Conservation (phyloP, 495 filamentous ascomycete genomes). For the Neurospora sp. region DNA sequence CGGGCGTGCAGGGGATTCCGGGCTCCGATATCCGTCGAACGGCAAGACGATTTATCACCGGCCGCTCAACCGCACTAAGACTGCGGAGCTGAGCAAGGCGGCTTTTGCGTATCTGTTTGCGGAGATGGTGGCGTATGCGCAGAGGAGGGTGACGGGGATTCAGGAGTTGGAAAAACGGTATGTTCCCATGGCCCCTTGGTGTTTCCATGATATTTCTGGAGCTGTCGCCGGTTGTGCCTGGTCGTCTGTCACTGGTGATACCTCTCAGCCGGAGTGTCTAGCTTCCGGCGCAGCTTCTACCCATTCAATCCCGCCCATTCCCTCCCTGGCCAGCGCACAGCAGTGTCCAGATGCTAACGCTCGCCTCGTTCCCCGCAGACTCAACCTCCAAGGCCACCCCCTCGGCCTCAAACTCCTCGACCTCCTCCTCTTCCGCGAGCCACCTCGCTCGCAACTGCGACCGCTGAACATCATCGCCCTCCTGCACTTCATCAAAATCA, state of each 20-base stretch:
- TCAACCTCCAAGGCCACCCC: slow-evolving; percentile 92
- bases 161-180: slow-evolving; percentile 88
- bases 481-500: slow-evolving; percentile 86
- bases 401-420: slow-evolving; percentile 91
- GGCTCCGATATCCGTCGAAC: slow-evolving; percentile 87
- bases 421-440: slow-evolving; percentile 77
- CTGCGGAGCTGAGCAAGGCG: slow-evolving; percentile 77
- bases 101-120: slow-evolving; percentile 93
- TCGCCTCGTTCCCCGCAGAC: no score
- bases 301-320: no score
- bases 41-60: slow-evolving; percentile 98
- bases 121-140: slow-evolving; percentile 96
- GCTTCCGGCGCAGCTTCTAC: no score
- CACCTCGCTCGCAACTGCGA: slow-evolving; percentile 55
- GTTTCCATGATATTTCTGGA: no score
- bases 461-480: slow-evolving; percentile 84
- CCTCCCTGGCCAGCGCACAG: no score
- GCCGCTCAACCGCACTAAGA: slow-evolving; percentile 78
- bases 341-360: no score
- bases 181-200: no score
- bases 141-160: slow-evolving; percentile 79
- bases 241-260: no score
- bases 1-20: slow-evolving; percentile 28
- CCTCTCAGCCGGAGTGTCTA: no score
- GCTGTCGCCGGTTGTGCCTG: no score